These are phyloP conservation scores for Lojkania enalia DNA, from an alignment of 2,329 filamentous ascomycete genomes.

Conservation along the genomic window DNA sequence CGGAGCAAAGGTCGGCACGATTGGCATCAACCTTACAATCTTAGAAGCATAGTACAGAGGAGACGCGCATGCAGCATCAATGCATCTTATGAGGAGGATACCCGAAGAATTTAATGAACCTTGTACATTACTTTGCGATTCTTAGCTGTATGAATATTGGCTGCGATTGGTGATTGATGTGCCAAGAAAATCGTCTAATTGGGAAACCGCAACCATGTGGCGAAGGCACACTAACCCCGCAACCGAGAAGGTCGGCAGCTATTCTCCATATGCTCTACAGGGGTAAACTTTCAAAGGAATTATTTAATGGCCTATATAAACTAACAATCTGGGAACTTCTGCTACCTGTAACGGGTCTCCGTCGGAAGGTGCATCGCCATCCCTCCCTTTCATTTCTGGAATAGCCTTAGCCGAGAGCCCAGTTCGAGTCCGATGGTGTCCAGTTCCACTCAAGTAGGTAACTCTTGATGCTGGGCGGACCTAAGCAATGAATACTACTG, in stretches of 20 bases:
- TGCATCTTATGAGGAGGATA: constrained; percentile 25
- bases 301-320: background rate
- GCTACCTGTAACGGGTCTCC: constrained; percentile 44
- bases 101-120: constrained; percentile 11
- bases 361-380: constrained; percentile 41
- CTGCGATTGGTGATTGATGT: background rate
- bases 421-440: constrained; percentile 48
- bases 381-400: constrained; percentile 35
- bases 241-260: too few species aligned
- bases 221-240: too few species aligned
- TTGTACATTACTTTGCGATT: constrained; percentile 15
- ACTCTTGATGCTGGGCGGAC: constrained; percentile 47
- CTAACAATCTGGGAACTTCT: too few species aligned
- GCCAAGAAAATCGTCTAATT: too few species aligned
- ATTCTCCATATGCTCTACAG: too few species aligned
- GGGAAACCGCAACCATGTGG: too few species aligned
- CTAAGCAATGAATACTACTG: constrained; percentile 49
- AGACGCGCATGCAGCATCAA: constrained; percentile 11
- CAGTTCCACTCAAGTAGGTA: constrained; percentile 46
- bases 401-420: constrained; percentile 42
- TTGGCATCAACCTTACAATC: constrained; percentile 20
- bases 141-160: constrained; percentile 16
- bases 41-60: constrained; percentile 5
- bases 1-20: constrained; percentile 6
- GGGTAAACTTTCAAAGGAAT: background rate